Evolutionary conservation across 495 filamentous ascomycete genomes (phyloP), one percentile per base, ranked within the genome.

Genomic region (Aspergillus ostianus): DNA sequence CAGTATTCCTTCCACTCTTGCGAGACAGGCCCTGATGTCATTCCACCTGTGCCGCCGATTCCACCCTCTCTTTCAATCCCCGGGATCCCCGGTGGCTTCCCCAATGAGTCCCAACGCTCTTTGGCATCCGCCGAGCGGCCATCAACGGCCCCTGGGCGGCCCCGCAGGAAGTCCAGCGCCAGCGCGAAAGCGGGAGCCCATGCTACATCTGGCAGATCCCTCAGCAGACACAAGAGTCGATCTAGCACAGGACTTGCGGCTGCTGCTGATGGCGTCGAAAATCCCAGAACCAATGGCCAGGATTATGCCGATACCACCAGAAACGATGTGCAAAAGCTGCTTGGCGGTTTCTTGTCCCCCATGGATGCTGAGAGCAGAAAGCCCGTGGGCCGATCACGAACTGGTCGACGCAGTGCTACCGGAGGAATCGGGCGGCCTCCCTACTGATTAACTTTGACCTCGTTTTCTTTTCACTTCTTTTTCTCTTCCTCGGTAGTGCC

Each of bases 31-130:
- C 65, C 67, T 17, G 64, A 72, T 27, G 65, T 60, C 21, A 76
- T 80, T 19, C 76, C 77, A 6, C 77, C 77, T 7, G 77, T 80
- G 2, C 77, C 76, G 19, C 77, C 77, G 13, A 72, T 79, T 20
- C 77, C 77, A 27, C 60, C 64, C 0, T 69, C 65, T 10, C 59
- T 80, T n/a, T 60, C 70, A 20, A 72, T 76, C 41, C 73, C 74
- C 6, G 73, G 73, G 19, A 72, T 76, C 41, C 73, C 74, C 6
- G 73, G 73, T 26, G 70, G 70, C 32, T 73, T 72, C 51, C 71
- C 76, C 5, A 73, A 71, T 44, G 73, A 72, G 47, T 73, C 72
- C n/a, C 70, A 75, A 53, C 71, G 70, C 15, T 77, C 72, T 5
- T 51, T 74, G 55, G 20, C 67, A 5, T 67, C 66, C 36, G 50